Evolutionary conservation across 192 early-diverging fungal genomes (phyloP).

Genomic region (Coemansia sp.): DNA sequence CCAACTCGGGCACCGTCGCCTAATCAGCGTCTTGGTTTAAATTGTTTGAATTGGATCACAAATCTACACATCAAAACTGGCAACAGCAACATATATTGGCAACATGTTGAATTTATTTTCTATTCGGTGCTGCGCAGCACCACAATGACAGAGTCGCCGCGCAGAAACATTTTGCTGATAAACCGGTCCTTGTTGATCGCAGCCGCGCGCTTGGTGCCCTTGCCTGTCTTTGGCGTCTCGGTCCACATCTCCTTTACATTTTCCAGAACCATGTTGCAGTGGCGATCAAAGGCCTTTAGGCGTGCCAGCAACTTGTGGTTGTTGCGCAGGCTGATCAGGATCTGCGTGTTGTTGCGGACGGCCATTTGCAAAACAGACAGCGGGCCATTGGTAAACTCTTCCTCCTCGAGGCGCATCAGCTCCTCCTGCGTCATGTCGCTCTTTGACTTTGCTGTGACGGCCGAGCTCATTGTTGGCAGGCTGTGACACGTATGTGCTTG

Average conservation of each 20-base stretch:
- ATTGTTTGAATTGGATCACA: constrained; percentile 16
- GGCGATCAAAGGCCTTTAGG: constrained; percentile 99
- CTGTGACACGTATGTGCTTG: not conserved
- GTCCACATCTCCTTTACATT: constrained; percentile 99
- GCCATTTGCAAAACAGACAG: constrained; percentile 92
- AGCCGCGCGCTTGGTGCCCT: constrained; percentile 90
- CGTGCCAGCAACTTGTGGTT: constrained; percentile 96
- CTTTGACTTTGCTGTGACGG: constrained; percentile 49
- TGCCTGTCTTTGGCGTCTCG: constrained; percentile 84
- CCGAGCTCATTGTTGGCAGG: constrained; percentile 34
- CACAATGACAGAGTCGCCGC: constrained; percentile 92
- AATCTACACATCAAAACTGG: constrained; percentile 1
- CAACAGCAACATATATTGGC: not conserved
- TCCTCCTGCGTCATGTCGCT: constrained; percentile 65
- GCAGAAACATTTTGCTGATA: constrained; percentile 96
- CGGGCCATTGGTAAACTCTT: constrained; percentile 95
- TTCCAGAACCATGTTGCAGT: constrained; percentile 99
- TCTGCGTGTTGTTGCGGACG: constrained; percentile 94
- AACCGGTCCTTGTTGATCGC: constrained; percentile 98
- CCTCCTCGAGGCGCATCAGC: constrained; percentile 82
- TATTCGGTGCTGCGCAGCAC: constrained; percentile 56
- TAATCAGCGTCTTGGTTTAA: constrained; percentile 31
- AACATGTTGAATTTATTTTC: not conserved
- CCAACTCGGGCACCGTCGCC: constrained; percentile 78
- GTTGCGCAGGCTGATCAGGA: constrained; percentile 95